phyloP scores from a whole-genome alignment of 768 basidiomycete genomes.

The Lepiota venenata region DNA sequence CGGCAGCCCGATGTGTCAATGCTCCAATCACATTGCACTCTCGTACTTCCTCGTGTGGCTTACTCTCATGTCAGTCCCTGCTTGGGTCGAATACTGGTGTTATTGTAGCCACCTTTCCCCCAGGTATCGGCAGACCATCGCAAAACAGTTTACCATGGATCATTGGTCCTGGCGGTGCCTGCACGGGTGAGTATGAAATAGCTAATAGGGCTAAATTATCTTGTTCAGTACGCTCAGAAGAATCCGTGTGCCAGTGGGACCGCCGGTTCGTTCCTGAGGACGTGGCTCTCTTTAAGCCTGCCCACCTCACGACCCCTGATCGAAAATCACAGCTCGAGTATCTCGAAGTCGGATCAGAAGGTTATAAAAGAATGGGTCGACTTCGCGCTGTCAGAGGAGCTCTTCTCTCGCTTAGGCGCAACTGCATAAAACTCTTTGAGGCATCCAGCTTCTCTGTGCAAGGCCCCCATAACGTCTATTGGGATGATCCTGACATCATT shows the following conservation, averaged over 20 bases:
- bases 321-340: not conserved
- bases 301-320: slow-evolving; percentile 1
- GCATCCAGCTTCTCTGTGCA: not conserved
- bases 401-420: not conserved
- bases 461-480: not conserved
- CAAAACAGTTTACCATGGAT: not conserved
- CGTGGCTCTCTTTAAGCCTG: not conserved
- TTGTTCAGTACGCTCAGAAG: too few species aligned
- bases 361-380: slow-evolving; percentile 2
- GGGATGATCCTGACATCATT: slow-evolving; percentile 1
- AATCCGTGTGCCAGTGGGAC: not conserved
- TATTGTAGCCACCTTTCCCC: not conserved
- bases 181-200: too few species aligned
- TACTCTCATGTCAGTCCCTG: slow-evolving; percentile 7
- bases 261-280: not conserved
- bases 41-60: not conserved
- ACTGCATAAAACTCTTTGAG: not conserved
- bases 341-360: not conserved
- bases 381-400: not conserved
- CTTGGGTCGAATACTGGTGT: not conserved
- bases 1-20: not conserved
- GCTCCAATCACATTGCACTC: not conserved
- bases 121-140: not conserved
- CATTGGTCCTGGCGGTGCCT: not conserved
- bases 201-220: too few species aligned